These are phyloP conservation scores for Kodamaea lidongshanica DNA, from an alignment of 805 yeast genomes.

Conservation along the genomic window DNA sequence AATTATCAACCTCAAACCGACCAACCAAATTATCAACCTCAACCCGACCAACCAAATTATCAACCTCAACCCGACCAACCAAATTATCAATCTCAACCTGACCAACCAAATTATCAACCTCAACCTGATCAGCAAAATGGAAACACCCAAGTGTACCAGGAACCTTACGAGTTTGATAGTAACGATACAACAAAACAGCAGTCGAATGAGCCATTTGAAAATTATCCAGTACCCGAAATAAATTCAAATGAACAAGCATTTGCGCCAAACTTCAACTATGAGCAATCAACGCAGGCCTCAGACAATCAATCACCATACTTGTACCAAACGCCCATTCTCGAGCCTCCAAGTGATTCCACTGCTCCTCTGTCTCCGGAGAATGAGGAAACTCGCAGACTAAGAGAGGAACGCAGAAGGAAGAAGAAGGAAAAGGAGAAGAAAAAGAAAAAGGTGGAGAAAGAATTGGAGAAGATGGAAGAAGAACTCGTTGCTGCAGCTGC, in stretches of 20 bases:
- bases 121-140: conserved; percentile 3
- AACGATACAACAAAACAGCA: conserved; percentile 5
- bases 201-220: conserved; percentile 24
- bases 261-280: conserved; percentile 1
- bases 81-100: conserved; percentile 1
- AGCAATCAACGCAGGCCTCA: not conserved
- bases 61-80: conserved; percentile 1
- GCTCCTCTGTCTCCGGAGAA: conserved; percentile 4
- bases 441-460: conserved; percentile 12
- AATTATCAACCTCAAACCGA: conserved; percentile 3
- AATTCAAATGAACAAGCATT: not conserved
- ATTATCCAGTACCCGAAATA: conserved; percentile 13
- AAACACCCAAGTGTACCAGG: conserved; percentile 12
- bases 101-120: not conserved
- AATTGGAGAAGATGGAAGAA: conserved; percentile 7
- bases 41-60: not conserved
- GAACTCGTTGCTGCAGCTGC: conserved; percentile 11
- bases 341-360: not conserved
- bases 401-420: conserved; percentile 12
- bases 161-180: conserved; percentile 23
- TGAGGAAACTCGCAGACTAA: conserved; percentile 9
- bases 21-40: not conserved
- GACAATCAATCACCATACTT: not conserved
- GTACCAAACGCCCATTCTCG: conserved; percentile 1
- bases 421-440: conserved; percentile 15